Evolutionary conservation across 2,329 filamentous ascomycete species (phyloP).

Genomic region (Alternaria sp.): DNA sequence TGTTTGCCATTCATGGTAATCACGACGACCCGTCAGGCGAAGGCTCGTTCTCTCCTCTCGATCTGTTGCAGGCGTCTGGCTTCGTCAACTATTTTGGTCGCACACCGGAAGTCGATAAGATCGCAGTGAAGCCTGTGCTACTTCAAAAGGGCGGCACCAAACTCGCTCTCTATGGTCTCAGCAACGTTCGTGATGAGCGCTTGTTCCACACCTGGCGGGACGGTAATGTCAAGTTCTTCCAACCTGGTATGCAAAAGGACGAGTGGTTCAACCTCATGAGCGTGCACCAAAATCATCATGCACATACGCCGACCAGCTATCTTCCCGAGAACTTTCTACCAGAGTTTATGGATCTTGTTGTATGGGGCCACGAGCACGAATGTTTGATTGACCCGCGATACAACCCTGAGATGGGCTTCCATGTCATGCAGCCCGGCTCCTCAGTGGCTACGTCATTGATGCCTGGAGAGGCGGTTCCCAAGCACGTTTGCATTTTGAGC

Average conservation of each 20-base stretch:
- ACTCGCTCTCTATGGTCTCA: conserved; percentile 90
- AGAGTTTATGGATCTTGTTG: conserved; percentile 86
- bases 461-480: conserved; percentile 86
- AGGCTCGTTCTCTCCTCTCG: conserved; percentile 88
- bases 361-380: conserved; percentile 99
- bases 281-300: conserved; percentile 95
- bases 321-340: conserved; percentile 93
- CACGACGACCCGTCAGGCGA: conserved; percentile 98
- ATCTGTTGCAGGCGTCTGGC: conserved; percentile 88
- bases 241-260: conserved; percentile 76
- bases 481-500: conserved; percentile 87
- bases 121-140: conserved; percentile 88
- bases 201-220: conserved; percentile 94
- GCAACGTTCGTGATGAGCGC: conserved; percentile 94
- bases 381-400: conserved; percentile 84
- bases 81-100: conserved; percentile 96
- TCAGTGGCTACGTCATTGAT: conserved; percentile 94
- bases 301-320: conserved; percentile 91
- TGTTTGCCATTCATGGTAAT: conserved; percentile 98
- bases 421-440: conserved; percentile 97
- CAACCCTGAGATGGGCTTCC: conserved; percentile 88
- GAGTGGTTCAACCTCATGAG: conserved; percentile 98
- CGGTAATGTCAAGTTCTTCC: conserved; percentile 92
- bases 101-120: conserved; percentile 90
- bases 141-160: conserved; percentile 94